Base-by-base conservation (phyloP, 116 monocot species). In the Zostera marina region DNA sequence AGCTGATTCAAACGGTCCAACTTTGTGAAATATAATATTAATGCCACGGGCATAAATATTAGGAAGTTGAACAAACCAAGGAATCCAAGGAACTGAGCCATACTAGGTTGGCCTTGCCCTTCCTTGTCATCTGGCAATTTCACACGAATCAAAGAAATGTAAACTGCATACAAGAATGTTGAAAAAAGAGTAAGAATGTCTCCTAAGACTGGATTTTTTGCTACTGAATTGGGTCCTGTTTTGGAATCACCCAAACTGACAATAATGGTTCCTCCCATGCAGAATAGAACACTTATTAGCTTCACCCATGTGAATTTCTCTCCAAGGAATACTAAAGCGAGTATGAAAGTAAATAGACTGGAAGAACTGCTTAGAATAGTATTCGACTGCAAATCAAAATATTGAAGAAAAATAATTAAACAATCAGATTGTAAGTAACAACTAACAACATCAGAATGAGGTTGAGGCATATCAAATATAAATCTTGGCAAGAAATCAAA, bases 341-440 rank as follows among this genome's bases (percentile, higher is more conserved):
- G 82, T 61, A 94, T 48, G 72, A 94, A 94, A 64, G 94, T 94
- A 82, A 94, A 94, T 47, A 94, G 88, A 68, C 88, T 94, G 45
- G 94, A 94, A n/a, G 88, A 68, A 65, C 88, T 88, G 85, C 94
- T 94, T 68, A 94, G 68, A 70, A 94, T 88, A 38, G 94, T 94
- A 64, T 94, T 94, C 54, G 94, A 94, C 88, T 88, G 83, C 70
- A 81, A 9, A 52, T 64, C 70, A 16, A 56, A 42, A 25, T 26
- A 48, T 46, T 22, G 9, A 32, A 32, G 32, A 32, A 5, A 32
- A 32, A 5, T 3, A 32, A 32, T 3, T 3, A 32, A 32, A 32
- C 2, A 32, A 32, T 32, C 32, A 32, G 2, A 32, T 32, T 32
- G 32, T 32, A 32, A 32, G 32, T 32, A 32, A 0, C 32, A 32